Evolutionary conservation across 257 asterid species (phyloP), one percentile per base, ranked within the genome.

Genomic region (Apocynum venetum): DNA sequence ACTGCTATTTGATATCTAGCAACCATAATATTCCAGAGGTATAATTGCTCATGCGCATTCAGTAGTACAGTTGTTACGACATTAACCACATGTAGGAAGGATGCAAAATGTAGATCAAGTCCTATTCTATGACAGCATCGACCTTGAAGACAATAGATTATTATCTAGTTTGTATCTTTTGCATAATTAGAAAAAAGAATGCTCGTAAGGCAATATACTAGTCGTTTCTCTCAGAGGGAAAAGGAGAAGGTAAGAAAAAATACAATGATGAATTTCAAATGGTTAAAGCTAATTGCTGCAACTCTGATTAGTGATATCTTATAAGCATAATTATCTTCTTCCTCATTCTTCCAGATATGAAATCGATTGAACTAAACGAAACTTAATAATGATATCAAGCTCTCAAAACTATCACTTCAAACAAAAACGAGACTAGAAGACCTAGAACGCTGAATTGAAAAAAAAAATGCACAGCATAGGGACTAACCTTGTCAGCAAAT

Each of bases 401-500:
- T 38, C 15, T 15, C 48, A 4, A 14, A 38, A 13, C 47, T 65
- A 65, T 63, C 44, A 35, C 17, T 2, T 10, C 6, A 63, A 63
- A 35, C 31, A 35, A 63, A 64, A 64, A 31, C n/a, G n/a, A 64
- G 70, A 64, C n/a, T 9, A 64, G 70, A 10, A 63, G 19, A 63
- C 40, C 70, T 36, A 41, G 70, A 64, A 38, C 46, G 11, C 70
- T 64, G 70, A 11, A 64, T 64, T 36, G 43, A 38, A 57, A 70
- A 75, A 69, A 49, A 43, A 64, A 14, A 15, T 36, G 70, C 38
- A 78, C 77, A 72, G 75, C 77, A 77, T 38, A 41, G 71, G 76
- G 47, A 88, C 81, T 79, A 83, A 95, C 99, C 98, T 95, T 95
- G 84, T 93, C 99, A 12, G 99, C 98, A 80, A 88, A 91, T 80